These are phyloP conservation scores for Pichia sp. DNA, from an alignment of 1,139 yeast species.

Conservation along the genomic window DNA sequence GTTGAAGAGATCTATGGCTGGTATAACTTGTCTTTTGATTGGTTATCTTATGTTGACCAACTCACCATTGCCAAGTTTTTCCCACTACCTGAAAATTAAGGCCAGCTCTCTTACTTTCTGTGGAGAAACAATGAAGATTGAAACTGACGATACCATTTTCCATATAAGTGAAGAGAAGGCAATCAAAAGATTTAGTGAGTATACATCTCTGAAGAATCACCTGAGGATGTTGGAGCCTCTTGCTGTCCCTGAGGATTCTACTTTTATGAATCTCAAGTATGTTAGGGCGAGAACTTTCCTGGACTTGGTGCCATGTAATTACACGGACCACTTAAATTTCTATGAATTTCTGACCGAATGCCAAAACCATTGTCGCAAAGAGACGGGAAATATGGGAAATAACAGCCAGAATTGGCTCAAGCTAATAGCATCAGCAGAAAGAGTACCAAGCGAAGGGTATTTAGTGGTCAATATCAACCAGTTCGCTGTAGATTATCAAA, in stretches of 20 bases:
- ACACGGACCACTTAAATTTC: constrained; percentile 3
- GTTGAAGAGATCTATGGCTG: constrained; percentile 4
- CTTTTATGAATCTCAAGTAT: not conserved
- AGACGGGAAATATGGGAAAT: not conserved
- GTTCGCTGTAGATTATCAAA: constrained; percentile 6
- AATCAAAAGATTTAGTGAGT: constrained; percentile 1
- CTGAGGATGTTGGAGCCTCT: not conserved
- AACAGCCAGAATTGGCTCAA: constrained; percentile 2
- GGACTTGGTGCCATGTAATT: constrained; percentile 7
- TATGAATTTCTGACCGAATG: constrained; percentile 3
- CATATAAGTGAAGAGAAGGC: constrained; percentile 1
- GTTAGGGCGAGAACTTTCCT: constrained; percentile 4
- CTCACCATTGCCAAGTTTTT: constrained; percentile 2
- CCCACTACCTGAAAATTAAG: constrained; percentile 1
- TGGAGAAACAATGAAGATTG: not conserved
- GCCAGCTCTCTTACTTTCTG: constrained; percentile 1
- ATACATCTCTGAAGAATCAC: too few species aligned
- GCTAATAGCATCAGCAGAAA: not conserved
- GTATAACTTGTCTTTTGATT: constrained; percentile 6
- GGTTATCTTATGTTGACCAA: constrained; percentile 7
- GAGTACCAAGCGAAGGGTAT: constrained; percentile 10
- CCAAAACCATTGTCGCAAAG: not conserved
- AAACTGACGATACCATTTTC: not conserved
- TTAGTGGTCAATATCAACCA: constrained; percentile 4
- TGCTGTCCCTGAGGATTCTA: not conserved